These are phyloP conservation scores for Pythium aristosporum DNA, from an alignment of 352 stramenopile species.

Conservation along the genomic window DNA sequence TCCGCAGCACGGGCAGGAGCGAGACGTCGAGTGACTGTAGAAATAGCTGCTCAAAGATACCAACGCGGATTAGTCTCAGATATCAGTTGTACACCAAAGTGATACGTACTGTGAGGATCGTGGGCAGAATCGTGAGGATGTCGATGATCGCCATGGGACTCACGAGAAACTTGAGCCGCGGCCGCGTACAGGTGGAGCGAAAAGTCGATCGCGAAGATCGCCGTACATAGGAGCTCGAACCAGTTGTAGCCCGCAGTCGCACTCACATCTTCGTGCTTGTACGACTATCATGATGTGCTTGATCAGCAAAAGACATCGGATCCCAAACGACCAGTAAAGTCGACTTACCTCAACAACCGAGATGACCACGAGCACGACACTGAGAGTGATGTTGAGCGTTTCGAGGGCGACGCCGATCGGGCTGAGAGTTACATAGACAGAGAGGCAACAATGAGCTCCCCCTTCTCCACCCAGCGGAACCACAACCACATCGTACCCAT, in stretches of 20 bases:
- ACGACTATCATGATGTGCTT: constrained; percentile 27
- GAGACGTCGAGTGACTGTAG: constrained; percentile 36
- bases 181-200: constrained; percentile 48
- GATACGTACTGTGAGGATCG: constrained; percentile 37
- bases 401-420: constrained; percentile 36
- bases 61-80: neutral
- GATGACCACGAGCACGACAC: constrained; percentile 43
- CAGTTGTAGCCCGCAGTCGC: constrained; percentile 22
- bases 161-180: constrained; percentile 37
- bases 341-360: constrained; percentile 44
- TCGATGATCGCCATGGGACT: constrained; percentile 57
- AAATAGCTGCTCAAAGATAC: constrained; percentile 29
- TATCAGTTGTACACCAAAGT: too few species aligned
- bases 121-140: constrained; percentile 52
- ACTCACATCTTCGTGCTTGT: constrained; percentile 20
- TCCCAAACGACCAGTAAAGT: too few species aligned
- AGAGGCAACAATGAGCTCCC: too few species aligned
- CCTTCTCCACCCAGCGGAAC: too few species aligned
- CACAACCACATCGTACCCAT: constrained; percentile 26
- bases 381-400: constrained; percentile 46
- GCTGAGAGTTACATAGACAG: constrained; percentile 8
- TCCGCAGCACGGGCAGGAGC: constrained; percentile 45
- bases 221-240: constrained; percentile 39
- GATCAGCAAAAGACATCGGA: neutral
- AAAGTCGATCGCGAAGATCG: constrained; percentile 53